These are phyloP conservation scores for Rubroboletus satanas DNA, from an alignment of 768 basidiomycete species.

Conservation along the genomic window DNA sequence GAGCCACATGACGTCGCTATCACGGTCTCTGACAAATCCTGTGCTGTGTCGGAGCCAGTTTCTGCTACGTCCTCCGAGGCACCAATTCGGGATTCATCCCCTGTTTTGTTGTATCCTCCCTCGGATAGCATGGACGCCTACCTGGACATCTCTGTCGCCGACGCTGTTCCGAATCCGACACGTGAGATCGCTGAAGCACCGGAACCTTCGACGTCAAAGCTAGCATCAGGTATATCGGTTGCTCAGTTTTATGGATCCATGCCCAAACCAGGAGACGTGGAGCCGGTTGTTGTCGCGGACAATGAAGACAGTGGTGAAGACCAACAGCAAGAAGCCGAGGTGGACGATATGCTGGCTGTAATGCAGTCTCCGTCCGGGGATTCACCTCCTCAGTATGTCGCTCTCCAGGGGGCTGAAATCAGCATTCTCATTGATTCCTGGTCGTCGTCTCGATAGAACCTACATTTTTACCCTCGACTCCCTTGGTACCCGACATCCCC, in stretches of 20 bases:
- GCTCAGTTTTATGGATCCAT: slow-evolving; percentile 22
- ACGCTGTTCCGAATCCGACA: neutral
- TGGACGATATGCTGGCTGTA: slow-evolving; percentile 29
- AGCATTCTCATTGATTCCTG: neutral
- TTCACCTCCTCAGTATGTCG: slow-evolving; percentile 22
- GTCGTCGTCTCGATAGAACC: slow-evolving; percentile 42
- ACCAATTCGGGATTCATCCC: slow-evolving; percentile 14
- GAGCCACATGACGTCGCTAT: slow-evolving; percentile 12
- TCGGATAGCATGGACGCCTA: slow-evolving; percentile 31
- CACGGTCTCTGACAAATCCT: slow-evolving; percentile 12
- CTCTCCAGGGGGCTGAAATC: neutral
- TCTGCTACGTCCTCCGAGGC: slow-evolving; percentile 6
- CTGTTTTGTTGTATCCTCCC: slow-evolving; percentile 16
- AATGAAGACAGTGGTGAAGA: slow-evolving; percentile 29
- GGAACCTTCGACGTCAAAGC: slow-evolving; percentile 4
- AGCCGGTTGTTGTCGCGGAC: slow-evolving; percentile 11
- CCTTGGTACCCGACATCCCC: slow-evolving; percentile 66
- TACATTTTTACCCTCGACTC: slow-evolving; percentile 91
- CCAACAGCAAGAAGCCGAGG: slow-evolving; percentile 31
- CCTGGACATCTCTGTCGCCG: neutral
- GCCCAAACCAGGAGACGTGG: neutral
- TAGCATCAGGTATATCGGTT: slow-evolving; percentile 14
- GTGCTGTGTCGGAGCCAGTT: slow-evolving; percentile 6
- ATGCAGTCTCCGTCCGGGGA: slow-evolving; percentile 13
- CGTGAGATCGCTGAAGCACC: neutral